Evolutionary conservation across 768 basidiomycete species (phyloP), one percentile per base, ranked within the genome.

Genomic region (Hortiboletus campestris): DNA sequence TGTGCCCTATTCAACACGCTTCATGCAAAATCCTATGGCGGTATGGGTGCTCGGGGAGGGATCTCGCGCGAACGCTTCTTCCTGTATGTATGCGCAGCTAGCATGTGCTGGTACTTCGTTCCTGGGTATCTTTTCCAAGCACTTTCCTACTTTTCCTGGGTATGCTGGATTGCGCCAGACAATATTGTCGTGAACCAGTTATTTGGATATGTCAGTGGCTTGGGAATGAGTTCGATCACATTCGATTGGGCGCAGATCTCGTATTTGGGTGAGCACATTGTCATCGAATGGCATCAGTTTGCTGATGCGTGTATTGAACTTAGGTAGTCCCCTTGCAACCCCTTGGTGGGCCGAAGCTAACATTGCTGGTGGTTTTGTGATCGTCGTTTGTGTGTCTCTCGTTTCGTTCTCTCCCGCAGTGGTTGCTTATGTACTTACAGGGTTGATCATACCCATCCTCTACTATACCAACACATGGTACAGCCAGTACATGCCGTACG

Each of bases 331-430:
- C 0, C 82, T 92, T 43, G 84, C 86, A 6, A 84, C 86, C 11
- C 90, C 90, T 2, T 92, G 88, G 87, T 90, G 88, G 88, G 88
- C 87, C 3, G 83, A 86, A 65, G 88, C 85, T 14, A 90, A 91
- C 68, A 75, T 89, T 51, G 69, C 78, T 3, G 72, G 65, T 46
- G 83, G 86, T 25, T 85, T 90, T 61, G 72, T 84, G 6, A 76
- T 86, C 70, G 81, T 91, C 72, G 87, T 85, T 73, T 91, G 84
- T 82, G 53, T 7, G 70, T 66, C 32, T 42, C n/a, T 40, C 9
- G 9, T 58, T 4, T 58, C 28, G 61, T 56, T 77, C 77, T 31
- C 79, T 83, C 60, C 66, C 81, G 6, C 73, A 81, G 68, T 77
- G 83, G 70, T 85, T 81, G 14, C 10, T 76, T 81, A 84, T 76